Evolutionary conservation across 2,329 filamentous ascomycete species (phyloP), one percentile per base, ranked within the genome.

Genomic region (Cytospora piceicola): DNA sequence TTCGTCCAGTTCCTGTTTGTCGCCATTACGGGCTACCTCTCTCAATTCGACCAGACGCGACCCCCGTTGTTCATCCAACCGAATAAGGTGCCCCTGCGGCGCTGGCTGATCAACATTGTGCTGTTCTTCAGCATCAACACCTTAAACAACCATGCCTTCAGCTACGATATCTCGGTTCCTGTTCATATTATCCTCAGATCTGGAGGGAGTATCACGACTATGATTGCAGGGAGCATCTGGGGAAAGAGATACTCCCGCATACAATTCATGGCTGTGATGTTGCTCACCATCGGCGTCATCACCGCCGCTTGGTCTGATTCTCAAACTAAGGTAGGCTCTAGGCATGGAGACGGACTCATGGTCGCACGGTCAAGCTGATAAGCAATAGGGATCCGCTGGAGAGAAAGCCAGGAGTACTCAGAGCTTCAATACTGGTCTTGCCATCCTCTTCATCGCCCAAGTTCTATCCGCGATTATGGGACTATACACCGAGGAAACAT

Each of bases 131-230:
- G 86, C 68, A 95, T 99, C 78, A 99, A 98, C 73, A 88, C 98
- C 65, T 80, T 99, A 74, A 99, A 99, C 79, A 99, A 99, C 73
- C 94, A 94, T 82, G 95, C 94, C 8, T 99, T 99, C 77, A 94
- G 93, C 69, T 99, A 97, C 79, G 89, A 93, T 72, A 98, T 99
- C 64, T 97, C 93, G 8, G 93, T 99, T 0, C 95, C 95, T 1
- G 88, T 99, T 58, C 95, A 99, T 75, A 99, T 99, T 72, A 98
- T 99, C 70, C 83, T 99, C 34, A 88, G 95, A 61, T 97, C 94
- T 58, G 96, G 94, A 58, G 95, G 95, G 20, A 97, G 94, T 72
- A 96, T 98, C 68, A 96, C 94, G 5, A 98, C 95, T 11, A 96
- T 99, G 87, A 79, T 89, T 20, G 92, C 94, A n/a, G 95, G 95